These are phyloP conservation scores for Lactarius indigo DNA, from an alignment of 768 basidiomycete genomes.

Conservation along the genomic window DNA sequence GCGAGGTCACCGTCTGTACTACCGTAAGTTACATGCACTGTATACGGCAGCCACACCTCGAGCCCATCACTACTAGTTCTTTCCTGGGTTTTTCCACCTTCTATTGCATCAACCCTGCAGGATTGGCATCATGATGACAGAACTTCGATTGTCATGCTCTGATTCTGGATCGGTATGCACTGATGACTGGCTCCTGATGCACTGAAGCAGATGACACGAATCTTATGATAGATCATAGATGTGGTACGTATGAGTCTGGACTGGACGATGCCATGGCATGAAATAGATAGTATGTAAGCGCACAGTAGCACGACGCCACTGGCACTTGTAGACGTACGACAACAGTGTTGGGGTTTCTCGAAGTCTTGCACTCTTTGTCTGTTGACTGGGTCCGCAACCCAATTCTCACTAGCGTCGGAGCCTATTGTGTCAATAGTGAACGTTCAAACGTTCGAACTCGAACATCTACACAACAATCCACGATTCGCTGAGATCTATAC, in stretches of 20 bases:
- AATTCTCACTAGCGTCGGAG: not conserved
- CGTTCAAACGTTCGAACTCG: too few species aligned
- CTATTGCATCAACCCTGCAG: too few species aligned
- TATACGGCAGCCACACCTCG: too few species aligned
- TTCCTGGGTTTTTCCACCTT: too few species aligned
- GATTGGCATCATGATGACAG: too few species aligned
- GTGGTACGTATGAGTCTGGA: not conserved
- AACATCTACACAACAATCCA: not conserved
- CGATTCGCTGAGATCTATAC: not conserved
- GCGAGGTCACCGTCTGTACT: not conserved
- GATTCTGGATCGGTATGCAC: not conserved
- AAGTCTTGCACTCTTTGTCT: not conserved
- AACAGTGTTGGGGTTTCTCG: not conserved
- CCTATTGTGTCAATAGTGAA: not conserved
- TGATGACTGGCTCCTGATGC: too few species aligned
- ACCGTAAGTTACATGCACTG: too few species aligned
- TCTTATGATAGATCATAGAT: too few species aligned
- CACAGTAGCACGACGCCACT: not conserved
- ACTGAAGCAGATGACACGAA: too few species aligned
- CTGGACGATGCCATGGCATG: not conserved
- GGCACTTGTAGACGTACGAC: not conserved
- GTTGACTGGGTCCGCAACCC: not conserved
- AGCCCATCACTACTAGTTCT: too few species aligned
- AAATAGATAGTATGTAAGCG: not conserved
- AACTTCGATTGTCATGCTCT: not conserved